Evolutionary conservation across 2,329 filamentous ascomycete genomes (phyloP).

Genomic region (Talaromyces sp.): DNA sequence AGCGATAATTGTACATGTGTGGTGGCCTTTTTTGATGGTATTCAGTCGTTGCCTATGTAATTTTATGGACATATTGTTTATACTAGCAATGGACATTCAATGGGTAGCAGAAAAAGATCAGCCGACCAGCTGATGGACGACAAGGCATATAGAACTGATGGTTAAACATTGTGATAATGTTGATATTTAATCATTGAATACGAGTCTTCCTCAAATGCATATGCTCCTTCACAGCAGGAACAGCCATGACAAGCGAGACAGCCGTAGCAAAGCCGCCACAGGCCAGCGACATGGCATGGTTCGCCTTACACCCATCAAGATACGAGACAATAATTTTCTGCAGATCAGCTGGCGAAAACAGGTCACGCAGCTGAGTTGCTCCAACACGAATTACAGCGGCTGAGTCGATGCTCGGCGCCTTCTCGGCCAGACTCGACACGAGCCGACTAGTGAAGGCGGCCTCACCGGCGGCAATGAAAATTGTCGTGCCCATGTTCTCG

Average conservation of each 20-base stretch:
- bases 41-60: constrained; percentile 9
- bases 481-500: constrained; percentile 9
- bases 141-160: background rate
- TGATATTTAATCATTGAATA: background rate
- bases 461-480: constrained; percentile 4
- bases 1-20: constrained; percentile 32
- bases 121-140: background rate
- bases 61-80: background rate
- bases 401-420: background rate
- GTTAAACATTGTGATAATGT: background rate
- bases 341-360: constrained; percentile 3
- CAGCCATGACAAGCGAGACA: constrained; percentile 5
- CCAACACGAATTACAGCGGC: constrained; percentile 1
- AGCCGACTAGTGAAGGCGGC: constrained; percentile 5
- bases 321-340: constrained; percentile 4
- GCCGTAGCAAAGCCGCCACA: constrained; percentile 1
- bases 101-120: background rate
- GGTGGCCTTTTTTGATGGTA: constrained; percentile 26
- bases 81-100: background rate
- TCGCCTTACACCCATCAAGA: constrained; percentile 7
- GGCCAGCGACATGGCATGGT: constrained; percentile 4
- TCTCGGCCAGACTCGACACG: constrained; percentile 2
- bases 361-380: constrained; percentile 1
- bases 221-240: constrained; percentile 3
- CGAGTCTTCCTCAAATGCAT: background rate